Base-by-base conservation (phyloP, 2,329 filamentous ascomycete species). In the Phialocephala subalpina region DNA sequence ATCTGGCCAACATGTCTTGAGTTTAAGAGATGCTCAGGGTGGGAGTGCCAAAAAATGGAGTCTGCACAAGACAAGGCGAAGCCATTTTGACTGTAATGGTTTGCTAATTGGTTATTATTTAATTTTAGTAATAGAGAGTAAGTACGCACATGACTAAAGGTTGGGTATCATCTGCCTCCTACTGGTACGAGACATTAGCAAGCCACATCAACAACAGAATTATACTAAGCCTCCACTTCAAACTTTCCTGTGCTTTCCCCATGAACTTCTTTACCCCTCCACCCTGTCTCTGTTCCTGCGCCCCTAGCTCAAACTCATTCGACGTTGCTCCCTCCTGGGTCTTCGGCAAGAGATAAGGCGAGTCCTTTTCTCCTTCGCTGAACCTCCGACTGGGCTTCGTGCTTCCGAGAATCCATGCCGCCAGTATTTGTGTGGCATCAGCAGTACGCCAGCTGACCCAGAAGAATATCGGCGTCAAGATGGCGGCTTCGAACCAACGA, bases 381-480 rank as follows among this genome's bases (percentile, higher is more conserved):
- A 3, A n/a, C 60, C 40, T 60, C 14, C 52, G 29, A 42, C 20
- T 29, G 16, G 35, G 3, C 5, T 12, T 25, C 18, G 25, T 27
- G 49, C 29, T 52, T 58, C 72, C 69, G 16, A 81, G 68, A 57
- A 82, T 76, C 79, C 78, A 82, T 12, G 61, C 69, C 0, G 78
- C 79, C 7, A 83, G 59, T 3, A 67, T 73, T 49, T 74, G 74
- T 2, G 80, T 82, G 5, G 80, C 80, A 38, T 73, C 72, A 3
- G 77, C 73, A 11, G 79, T 77, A 3, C 71, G 70, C 73, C 78
- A 78, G 62, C 80, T 79, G 4, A 79, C 65, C 76, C 80, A 82
- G 14, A 83, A 57, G 65, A 85, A 83, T 1, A 81, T 64, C 0
- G 75, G 72, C 0, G 80, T 82, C 14, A 83, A 66, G 1, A 83